Evolutionary conservation across 2,329 filamentous ascomycete species (phyloP).

Genomic region (Xylariales sp.): DNA sequence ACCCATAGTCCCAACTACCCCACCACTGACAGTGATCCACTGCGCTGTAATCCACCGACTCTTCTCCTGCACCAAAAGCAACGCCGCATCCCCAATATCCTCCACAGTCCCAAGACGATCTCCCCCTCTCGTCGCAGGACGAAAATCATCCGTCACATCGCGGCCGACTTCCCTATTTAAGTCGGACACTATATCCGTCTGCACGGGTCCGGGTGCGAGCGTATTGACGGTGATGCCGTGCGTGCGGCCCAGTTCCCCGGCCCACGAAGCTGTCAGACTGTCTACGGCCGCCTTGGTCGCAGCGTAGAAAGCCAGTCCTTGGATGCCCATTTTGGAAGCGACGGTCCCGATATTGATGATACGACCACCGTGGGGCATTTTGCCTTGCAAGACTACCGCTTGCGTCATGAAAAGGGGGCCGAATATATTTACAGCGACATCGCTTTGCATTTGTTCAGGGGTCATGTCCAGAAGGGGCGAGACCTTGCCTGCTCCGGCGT

Average conservation of each 20-base stretch:
- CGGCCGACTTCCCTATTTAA: slow-evolving; percentile 1
- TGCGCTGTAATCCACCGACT: slow-evolving; percentile 30
- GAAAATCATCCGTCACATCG: slow-evolving; percentile 5
- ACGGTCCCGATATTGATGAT: slow-evolving; percentile 29
- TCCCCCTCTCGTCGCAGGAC: slow-evolving; percentile 21
- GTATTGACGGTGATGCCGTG: slow-evolving; percentile 30
- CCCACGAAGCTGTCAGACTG: slow-evolving; percentile 27
- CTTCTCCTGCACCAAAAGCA: slow-evolving; percentile 27
- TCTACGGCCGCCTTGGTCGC: slow-evolving; percentile 32
- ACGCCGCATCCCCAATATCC: slow-evolving; percentile 27
- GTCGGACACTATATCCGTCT: slow-evolving; percentile 17
- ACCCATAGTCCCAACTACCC: too few relatives aligned
- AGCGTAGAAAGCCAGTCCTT: slow-evolving; percentile 18
- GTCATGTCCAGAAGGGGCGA: slow-evolving; percentile 5
- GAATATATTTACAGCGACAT: slow-evolving; percentile 28
- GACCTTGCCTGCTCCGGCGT: slow-evolving; percentile 24
- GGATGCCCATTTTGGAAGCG: slow-evolving; percentile 16
- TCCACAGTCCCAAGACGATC: slow-evolving; percentile 19
- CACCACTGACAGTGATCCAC: slow-evolving; percentile 27
- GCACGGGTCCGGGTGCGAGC: slow-evolving; percentile 25
- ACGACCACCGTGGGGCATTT: slow-evolving; percentile 31
- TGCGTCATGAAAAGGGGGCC: slow-evolving; percentile 31
- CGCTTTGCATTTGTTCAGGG: slow-evolving; percentile 20
- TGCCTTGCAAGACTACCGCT: slow-evolving; percentile 16
- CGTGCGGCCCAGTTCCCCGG: slow-evolving; percentile 28